These are phyloP conservation scores for Potentilla sterilis DNA, from an alignment of 306 rosid genomes.

Conservation along the genomic window DNA sequence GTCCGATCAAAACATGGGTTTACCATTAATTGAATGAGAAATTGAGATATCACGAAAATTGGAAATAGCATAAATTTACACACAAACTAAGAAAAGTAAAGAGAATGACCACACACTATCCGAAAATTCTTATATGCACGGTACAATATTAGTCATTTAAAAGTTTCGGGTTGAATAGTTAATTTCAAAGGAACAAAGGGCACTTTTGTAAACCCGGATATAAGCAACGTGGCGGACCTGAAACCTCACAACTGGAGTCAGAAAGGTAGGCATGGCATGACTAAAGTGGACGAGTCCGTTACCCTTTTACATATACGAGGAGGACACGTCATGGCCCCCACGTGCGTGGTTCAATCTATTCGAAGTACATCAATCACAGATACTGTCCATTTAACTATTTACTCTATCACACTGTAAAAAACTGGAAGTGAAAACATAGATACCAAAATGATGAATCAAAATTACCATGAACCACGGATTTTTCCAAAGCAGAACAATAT, in stretches of 20 bases:
- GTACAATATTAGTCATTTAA: too few relatives aligned
- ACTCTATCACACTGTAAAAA: not conserved
- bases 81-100: too few relatives aligned
- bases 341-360: not conserved
- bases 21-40: too few relatives aligned
- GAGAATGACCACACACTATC: too few relatives aligned
- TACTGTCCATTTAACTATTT: not conserved
- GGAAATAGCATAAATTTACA: too few relatives aligned
- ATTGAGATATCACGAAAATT: too few relatives aligned
- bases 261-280: not conserved
- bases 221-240: not conserved
- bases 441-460: not conserved
- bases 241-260: constrained; percentile 2
- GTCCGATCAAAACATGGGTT: too few relatives aligned
- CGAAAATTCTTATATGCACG: too few relatives aligned
- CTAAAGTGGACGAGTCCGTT: not conserved
- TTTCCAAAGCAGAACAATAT: not conserved
- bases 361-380: not conserved
- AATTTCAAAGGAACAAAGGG: not conserved
- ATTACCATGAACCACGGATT: not conserved
- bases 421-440: not conserved
- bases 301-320: not conserved
- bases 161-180: not conserved
- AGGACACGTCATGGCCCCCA: not conserved
- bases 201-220: not conserved